Base-by-base conservation (phyloP, 768 basidiomycete species). In the Ramaria rubella region DNA sequence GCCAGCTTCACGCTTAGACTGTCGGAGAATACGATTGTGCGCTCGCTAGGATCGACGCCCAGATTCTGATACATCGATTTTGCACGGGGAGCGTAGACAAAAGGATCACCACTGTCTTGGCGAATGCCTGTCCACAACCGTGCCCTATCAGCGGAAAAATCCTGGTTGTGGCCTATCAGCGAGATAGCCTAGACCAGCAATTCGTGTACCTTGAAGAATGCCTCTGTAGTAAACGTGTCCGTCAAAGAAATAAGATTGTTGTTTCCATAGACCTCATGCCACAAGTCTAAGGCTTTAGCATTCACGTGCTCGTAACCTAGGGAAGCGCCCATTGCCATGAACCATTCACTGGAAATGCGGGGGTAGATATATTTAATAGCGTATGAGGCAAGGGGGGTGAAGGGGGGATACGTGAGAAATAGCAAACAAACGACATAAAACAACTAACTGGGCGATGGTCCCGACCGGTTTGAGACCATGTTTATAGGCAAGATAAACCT, bases 41-140 rank as follows among this genome's bases (percentile, higher is more conserved):
- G 94, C 44, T 76, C 74, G 40, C 70, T 70, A 40, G 77, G 70
- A 53, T 90, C 82, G 38, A 92, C 81, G 0, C 85, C 87, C 1
- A 95, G 71, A 9, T 75, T 72, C 53, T 81, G 71, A 68, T 91
- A 98, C 55, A 86, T 75, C 59, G 79, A 75, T 64, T 84, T 87
- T 8, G 85, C 92, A 19, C 78, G 76, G 8, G 81, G 79, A 4
- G 85, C 91, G 65, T 91, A 98, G n/a, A 67, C 69, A 58, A 87
- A 79, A 0, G 95, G 93, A 64, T 95, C 86, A 3, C 96, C 96
- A 1, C 90, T 94, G 68, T 99, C 96, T 66, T 99, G 96, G 19
- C 95, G 81, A 12, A 99, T 74, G 0, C 87, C 86, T 5, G 75
- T 72, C 95, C 95, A 98, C 40, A 80, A 78, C 9, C 71, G 66